Evolutionary conservation across 768 basidiomycete genomes (phyloP).

Genomic region (Amanita pallidorosea): DNA sequence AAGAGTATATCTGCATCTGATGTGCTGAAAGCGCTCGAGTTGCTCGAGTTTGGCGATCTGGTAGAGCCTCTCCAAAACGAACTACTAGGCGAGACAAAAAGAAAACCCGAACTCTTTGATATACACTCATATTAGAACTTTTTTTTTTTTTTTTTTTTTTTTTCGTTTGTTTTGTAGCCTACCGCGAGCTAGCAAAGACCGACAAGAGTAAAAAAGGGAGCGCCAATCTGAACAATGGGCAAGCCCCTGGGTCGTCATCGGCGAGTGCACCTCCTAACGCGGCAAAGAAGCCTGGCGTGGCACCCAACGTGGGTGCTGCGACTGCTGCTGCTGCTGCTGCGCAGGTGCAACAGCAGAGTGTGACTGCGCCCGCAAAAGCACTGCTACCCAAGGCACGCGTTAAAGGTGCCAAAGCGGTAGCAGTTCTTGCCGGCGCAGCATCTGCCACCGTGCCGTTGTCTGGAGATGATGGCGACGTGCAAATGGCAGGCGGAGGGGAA

Average conservation of each 20-base stretch:
- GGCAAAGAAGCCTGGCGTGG: conserved; percentile 10
- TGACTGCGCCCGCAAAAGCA: not conserved
- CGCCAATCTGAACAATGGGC: conserved; percentile 10
- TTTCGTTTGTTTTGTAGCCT: conserved; percentile 48
- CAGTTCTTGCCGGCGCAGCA: not conserved
- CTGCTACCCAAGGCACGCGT: not conserved
- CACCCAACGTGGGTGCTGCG: not conserved
- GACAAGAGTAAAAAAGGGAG: conserved; percentile 42
- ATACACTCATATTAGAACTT: too few relatives aligned
- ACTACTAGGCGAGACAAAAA: conserved; percentile 40
- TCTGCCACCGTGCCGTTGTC: not conserved
- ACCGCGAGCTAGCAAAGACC: conserved; percentile 51
- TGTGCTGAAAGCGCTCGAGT: conserved; percentile 78
- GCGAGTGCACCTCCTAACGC: conserved; percentile 13
- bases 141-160: too few relatives aligned
- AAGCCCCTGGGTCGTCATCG: conserved; percentile 5
- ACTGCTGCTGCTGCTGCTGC: not conserved
- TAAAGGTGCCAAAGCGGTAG: not conserved
- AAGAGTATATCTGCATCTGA: conserved; percentile 87
- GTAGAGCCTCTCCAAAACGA: conserved; percentile 53
- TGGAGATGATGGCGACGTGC: conserved; percentile 10
- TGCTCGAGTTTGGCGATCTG: conserved; percentile 67
- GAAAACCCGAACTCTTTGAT: too few relatives aligned
- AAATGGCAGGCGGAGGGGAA: conserved; percentile 14
- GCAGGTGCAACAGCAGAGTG: conserved; percentile 5